Base-by-base conservation (phyloP, 2,329 filamentous ascomycete species). In the Macrophomina tecta region DNA sequence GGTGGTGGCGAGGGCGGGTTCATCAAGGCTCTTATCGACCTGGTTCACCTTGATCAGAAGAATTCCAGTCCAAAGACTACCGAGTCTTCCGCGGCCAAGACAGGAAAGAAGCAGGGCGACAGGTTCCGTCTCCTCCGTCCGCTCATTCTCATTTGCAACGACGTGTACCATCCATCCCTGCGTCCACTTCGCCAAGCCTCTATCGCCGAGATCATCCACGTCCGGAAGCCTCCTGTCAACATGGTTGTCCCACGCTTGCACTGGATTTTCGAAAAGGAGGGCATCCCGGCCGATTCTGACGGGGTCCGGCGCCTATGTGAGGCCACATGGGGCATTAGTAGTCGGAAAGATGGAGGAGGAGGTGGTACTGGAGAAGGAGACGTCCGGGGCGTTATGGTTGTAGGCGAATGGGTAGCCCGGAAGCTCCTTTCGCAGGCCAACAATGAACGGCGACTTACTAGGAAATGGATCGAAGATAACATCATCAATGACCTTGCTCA, bases 91-190 rank as follows among this genome's bases (percentile, higher is more conserved):
- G 70, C 51, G 77, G 72, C 49, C 79, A 65, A 72, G 0, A 84
- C 68, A 56, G 87, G 83, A 71, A 91, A 89, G 78, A 92, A 87
- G 78, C 94, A 93, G 76, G 90, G 90, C 0, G 94, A 98, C 73
- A 90, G 90, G 67, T 99, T 99, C 75, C 87, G 91, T 49, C 86
- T 97, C 69, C 87, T 97, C 80, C 86, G 95, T 53, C 95, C 95
- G 0, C 83, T 99, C 36, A 93, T 99, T 61, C 84, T 99, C 56
- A 95, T 99, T 72, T 99, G 95, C 82, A 99, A 99, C 73, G 96
- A 99, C 77, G 89, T 98, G 0, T 99, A 99, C 74, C 93, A 97
- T 72, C 90, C 94, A 4, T 92, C 94, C 23, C 84, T 99, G 48
- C 87, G 93, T 34, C 93, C 92, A 0, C 83, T 99, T 7, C 89